These are phyloP conservation scores for Platanthera zijinensis DNA, from an alignment of 106 monocot genomes.

Conservation along the genomic window DNA sequence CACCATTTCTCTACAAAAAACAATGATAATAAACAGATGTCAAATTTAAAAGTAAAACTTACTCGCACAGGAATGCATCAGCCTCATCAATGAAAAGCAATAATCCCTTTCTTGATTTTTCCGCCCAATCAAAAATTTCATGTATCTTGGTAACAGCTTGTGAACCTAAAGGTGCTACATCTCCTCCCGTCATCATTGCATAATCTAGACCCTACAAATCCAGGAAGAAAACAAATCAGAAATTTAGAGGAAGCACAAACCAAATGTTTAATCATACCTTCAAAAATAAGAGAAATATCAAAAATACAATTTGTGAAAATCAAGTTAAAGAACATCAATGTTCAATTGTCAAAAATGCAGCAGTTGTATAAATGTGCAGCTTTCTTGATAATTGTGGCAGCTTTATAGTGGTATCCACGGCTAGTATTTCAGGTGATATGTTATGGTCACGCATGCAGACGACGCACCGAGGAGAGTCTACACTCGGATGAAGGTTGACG, in stretches of 20 bases:
- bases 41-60: conserved; percentile 22
- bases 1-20: too few relatives aligned
- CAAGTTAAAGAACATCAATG: neutral
- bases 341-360: neutral
- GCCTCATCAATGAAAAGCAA: conserved; percentile 95
- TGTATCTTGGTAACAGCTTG: conserved; percentile 95
- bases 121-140: conserved; percentile 98
- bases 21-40: too few relatives aligned
- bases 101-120: conserved; percentile 78
- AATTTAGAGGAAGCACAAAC: neutral
- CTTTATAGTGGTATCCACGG: too few relatives aligned
- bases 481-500: too few relatives aligned
- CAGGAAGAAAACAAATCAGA: neutral
- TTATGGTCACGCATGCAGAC: neutral
- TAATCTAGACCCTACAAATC: conserved; percentile 78
- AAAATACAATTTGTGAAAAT: neutral
- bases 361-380: too few relatives aligned
- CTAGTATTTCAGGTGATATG: too few relatives aligned
- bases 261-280: neutral
- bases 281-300: neutral
- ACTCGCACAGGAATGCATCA: conserved; percentile 97
- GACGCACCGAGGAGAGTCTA: too few relatives aligned
- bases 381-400: too few relatives aligned
- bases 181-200: conserved; percentile 99
- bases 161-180: conserved; percentile 91